Base-by-base conservation (phyloP, 225 moss, liverwort and hornwort species). In the Asterella californica region DNA sequence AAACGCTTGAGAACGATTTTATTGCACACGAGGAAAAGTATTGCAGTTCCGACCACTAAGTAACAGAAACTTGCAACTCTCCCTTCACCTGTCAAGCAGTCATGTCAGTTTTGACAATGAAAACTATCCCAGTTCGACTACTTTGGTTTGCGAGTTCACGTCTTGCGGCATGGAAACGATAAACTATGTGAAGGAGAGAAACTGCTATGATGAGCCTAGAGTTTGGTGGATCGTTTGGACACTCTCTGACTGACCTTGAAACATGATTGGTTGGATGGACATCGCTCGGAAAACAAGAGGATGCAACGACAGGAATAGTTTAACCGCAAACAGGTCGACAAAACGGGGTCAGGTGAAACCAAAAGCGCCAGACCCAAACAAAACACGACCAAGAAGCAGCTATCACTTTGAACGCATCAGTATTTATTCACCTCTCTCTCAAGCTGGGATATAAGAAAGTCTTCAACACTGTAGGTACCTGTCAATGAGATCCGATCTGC, bases 1-100 rank as follows among this genome's bases (percentile, higher is more conserved):
- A 88, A 68, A n/a, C 87, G 82, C 33, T 88, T 88, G 0, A 84
- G 83, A 7, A 78, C 71, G 37, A 88, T 85, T 64, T 83, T 85
- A 54, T 74, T 77, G 74, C 85, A 88, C 46, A 85, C 76, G 8
- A 78, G 61, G 54, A 88, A 83, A 83, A 88, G 83, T 12, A 85
- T 21, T 27, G 74, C 67, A 38, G 30, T 73, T 18, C 83, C 85
- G 9, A 81, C 80, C 27, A 88, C n/a, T 71, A 46, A n/a, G 47
- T 12, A 65, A 12, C 22, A 42, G 42, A 57, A 52, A 3, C 52
- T 52, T 14, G 12, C 17, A 57, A 37, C 10, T 3, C 18, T 36
- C 34, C 14, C 3, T 67, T 67, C 66, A 67, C 34, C 34, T 15
- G 19, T 57, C 57, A 57, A 22, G 2, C 5, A 5, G 19, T 12